Conservation (phyloP, 768 basidiomycete species). For the Fomitopsis pulvina region DNA sequence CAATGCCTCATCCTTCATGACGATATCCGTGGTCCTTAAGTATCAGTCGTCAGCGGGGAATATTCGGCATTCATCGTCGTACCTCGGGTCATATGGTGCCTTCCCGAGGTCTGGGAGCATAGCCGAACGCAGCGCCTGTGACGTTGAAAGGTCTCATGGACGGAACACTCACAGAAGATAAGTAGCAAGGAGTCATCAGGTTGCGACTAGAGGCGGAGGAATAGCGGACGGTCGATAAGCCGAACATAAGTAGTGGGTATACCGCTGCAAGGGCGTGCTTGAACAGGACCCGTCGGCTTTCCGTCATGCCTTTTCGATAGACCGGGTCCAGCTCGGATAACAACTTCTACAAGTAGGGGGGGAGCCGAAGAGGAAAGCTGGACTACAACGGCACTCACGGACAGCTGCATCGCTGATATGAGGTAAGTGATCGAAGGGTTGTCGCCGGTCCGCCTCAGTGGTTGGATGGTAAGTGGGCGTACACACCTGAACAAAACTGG, state of each 20-base stretch:
- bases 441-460: no score
- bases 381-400: no score
- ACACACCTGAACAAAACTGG: no score
- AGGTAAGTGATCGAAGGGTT: no score
- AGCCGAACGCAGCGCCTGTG: background rate
- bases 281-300: background rate
- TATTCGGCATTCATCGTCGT: background rate
- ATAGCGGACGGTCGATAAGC: background rate
- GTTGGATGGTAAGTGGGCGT: no score
- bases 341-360: no score
- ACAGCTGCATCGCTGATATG: no score
- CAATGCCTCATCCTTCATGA: background rate
- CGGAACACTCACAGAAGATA: background rate
- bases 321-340: no score
- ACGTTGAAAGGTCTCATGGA: background rate
- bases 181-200: background rate
- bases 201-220: background rate
- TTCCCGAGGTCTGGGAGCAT: background rate
- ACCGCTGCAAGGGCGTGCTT: background rate
- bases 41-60: background rate
- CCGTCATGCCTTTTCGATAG: background rate
- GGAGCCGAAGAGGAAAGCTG: no score
- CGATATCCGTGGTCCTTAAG: background rate
- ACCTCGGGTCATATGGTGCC: constrained; percentile 1
- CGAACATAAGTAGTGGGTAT: background rate